Evolutionary conservation across 257 asterid genomes (phyloP), one percentile per base, ranked within the genome.

Genomic region (Agastache rugosa): DNA sequence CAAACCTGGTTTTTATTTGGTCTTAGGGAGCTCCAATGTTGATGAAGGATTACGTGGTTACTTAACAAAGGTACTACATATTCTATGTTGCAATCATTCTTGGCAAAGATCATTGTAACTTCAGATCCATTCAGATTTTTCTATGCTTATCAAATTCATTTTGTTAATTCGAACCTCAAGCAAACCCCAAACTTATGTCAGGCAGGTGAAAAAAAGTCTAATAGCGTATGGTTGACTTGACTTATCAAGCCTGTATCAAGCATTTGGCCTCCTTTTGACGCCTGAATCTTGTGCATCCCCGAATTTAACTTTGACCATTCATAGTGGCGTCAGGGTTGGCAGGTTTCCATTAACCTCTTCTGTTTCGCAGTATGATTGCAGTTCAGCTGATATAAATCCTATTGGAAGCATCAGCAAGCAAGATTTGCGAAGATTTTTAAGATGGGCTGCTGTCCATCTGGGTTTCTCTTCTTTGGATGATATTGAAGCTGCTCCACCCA

Each of bases 351-450:
- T 29, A 55, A 63, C 41, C 56, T 2, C 47, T 75, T 54, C 22
- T n/a, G 3, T 67, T 42, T 19, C 81, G 86, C 94, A 91, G 99
- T 94, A 94, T 72, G 97, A 92, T 85, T 94, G 99, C 86, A 94
- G 96, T 85, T 84, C 99, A 47, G 99, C 97, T 74, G 99, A 94
- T 87, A 92, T 92, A 77, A 94, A 92, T 82, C 98, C 98, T 44
- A 90, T 94, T 58, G 98, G 98, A 68, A 94, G 96, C 78, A 87
- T 92, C 77, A 94, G 94, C 85, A 94, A 92, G 89, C 95, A 84
- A 76, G 99, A 92, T 83, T 89, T 92, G 41, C 85, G 97, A 60
- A 80, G 79, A 34, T 94, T 94, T 80, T 77, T 94, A 77, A 87
- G 75, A 82, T 92, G 97, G 97, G 99, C 97, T 75, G 92, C 95